A percentile compares a stretch with the other conserved stretches of the same genome.
phyloP scores from a whole-genome alignment of 345 rosid species.

The Acer campestre region DNA sequence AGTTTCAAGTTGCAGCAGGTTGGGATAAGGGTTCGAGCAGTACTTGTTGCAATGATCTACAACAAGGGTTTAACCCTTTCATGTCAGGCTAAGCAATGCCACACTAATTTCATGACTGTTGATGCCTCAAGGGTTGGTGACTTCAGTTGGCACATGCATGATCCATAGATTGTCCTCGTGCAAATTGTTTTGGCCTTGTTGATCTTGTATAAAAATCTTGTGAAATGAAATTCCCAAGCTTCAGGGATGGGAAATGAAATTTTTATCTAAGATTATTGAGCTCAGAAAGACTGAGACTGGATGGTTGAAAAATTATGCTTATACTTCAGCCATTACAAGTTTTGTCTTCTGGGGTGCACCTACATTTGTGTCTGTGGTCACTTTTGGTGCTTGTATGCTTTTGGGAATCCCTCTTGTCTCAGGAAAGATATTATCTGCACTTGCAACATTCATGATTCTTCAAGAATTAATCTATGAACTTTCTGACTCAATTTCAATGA shows the following conservation, averaged over 20 bases:
- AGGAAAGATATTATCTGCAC: constrained; percentile 73
- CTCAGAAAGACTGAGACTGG: constrained; percentile 51
- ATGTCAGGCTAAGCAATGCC: constrained; percentile 51
- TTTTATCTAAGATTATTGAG: constrained; percentile 58
- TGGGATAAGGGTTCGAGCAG: constrained; percentile 54
- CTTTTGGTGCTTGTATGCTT: constrained; percentile 65
- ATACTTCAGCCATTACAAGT: constrained; percentile 47
- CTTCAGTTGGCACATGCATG: constrained; percentile 62
- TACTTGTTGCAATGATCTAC: constrained; percentile 56
- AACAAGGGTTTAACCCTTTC: constrained; percentile 66
- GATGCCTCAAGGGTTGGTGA: constrained; percentile 65
- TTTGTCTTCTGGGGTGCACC: no score
- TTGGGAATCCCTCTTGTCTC: constrained; percentile 62
- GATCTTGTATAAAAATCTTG: constrained; percentile 63
- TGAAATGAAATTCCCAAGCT: constrained; percentile 77
- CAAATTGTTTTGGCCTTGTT: constrained; percentile 56
- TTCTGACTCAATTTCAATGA: constrained; percentile 62
- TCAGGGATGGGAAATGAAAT: constrained; percentile 81
- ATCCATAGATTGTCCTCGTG: constrained; percentile 54
- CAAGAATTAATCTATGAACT: constrained; percentile 60
- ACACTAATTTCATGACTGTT: constrained; percentile 64
- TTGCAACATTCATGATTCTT: constrained; percentile 73
- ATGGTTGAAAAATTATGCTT: constrained; percentile 59
- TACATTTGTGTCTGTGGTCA: no score
- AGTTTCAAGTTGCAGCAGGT: constrained; percentile 37